phyloP scores from a whole-genome alignment of 2,329 filamentous ascomycete genomes.

The Fusarium luffae region DNA sequence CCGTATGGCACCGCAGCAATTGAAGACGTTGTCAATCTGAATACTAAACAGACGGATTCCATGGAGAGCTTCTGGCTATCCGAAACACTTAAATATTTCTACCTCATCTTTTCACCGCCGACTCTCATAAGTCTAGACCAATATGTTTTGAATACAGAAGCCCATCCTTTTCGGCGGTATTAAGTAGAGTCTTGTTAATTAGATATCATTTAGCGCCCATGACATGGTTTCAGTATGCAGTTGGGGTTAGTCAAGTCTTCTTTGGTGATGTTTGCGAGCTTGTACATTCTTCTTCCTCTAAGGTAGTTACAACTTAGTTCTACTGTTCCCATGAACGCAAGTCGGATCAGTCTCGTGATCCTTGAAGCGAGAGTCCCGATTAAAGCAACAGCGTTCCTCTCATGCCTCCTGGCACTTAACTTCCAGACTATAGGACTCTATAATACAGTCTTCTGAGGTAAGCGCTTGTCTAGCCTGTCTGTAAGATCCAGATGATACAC shows the following conservation, averaged over 20 bases:
- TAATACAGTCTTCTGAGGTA: conserved; percentile 4
- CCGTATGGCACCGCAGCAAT: conserved; percentile 61
- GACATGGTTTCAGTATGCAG: not conserved
- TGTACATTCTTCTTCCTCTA: not conserved
- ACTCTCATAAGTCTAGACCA: conserved; percentile 74
- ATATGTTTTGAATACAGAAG: conserved; percentile 70
- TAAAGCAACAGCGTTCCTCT: not conserved
- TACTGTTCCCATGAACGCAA: not conserved
- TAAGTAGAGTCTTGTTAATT: not conserved
- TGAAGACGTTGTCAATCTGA: conserved; percentile 52
- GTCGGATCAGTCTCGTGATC: not conserved
- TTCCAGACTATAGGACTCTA: not conserved
- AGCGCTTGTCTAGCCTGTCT: conserved; percentile 24
- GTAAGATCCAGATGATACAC: conserved; percentile 34
- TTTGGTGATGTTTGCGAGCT: not conserved
- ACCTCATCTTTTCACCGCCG: conserved; percentile 74
- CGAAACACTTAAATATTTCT: conserved; percentile 82
- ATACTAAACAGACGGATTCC: conserved; percentile 61
- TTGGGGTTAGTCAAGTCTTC: not conserved
- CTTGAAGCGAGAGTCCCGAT: accelerated
- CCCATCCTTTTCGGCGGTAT: conserved; percentile 55
- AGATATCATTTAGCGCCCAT: not conserved
- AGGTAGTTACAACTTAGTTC: not conserved
- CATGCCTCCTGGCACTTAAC: not conserved
- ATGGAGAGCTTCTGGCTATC: conserved; percentile 80